phyloP scores from a whole-genome alignment of 495 filamentous ascomycete genomes.

The Choiromyces venosus region DNA sequence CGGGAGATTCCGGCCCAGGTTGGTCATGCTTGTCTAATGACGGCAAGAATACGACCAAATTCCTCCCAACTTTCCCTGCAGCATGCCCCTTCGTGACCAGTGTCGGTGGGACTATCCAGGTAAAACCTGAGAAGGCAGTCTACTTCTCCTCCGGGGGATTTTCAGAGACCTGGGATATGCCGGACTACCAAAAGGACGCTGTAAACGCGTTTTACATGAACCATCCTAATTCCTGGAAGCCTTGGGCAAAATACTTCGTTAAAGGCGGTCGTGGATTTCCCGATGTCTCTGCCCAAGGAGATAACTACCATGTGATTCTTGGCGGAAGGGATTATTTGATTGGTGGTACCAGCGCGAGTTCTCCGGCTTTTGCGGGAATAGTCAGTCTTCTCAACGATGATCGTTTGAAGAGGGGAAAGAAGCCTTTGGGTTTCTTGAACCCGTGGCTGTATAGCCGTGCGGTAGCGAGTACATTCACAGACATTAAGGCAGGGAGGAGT shows the following conservation, averaged over 20 bases:
- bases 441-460: conserved; percentile 56
- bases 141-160: conserved; percentile 65
- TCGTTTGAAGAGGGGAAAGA: conserved; percentile 49
- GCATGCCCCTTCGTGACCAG: conserved; percentile 76
- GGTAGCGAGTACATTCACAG: conserved; percentile 49
- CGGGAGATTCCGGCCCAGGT: conserved; percentile 67
- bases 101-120: conserved; percentile 63
- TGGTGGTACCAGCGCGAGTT: conserved; percentile 43
- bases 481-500: conserved; percentile 55
- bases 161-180: conserved; percentile 60
- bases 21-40: conserved; percentile 60
- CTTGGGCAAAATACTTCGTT: conserved; percentile 54
- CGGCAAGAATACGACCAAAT: conserved; percentile 56
- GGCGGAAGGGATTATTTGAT: conserved; percentile 8
- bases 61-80: conserved; percentile 65
- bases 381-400: conserved; percentile 57
- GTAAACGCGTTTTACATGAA: conserved; percentile 53
- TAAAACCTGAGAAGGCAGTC: conserved; percentile 55
- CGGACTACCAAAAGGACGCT: conserved; percentile 58
- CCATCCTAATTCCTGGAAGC: conserved; percentile 40
- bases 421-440: conserved; percentile 58
- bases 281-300: conserved; percentile 59
- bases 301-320: conserved; percentile 19
- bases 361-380: conserved; percentile 53
- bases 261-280: conserved; percentile 63